Evolutionary conservation across 441 rosid species (phyloP).

Genomic region (Brassica balearica): DNA sequence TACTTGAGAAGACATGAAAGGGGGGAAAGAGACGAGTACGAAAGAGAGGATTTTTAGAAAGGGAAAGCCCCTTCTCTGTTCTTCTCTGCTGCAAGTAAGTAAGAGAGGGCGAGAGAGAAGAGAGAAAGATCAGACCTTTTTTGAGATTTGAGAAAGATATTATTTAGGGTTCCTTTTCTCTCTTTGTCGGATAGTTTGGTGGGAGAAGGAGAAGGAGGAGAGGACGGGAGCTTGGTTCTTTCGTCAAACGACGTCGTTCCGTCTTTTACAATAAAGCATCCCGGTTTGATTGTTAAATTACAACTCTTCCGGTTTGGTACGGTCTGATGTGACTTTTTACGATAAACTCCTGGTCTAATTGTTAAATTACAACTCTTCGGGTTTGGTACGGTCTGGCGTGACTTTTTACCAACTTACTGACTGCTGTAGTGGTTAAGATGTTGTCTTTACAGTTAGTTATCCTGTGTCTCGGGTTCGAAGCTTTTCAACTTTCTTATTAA

Average conservation of each 20-base stretch:
- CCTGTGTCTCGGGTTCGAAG: slow-evolving; percentile 24
- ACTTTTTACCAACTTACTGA: background rate
- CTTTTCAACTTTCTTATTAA: background rate
- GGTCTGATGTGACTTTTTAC: background rate
- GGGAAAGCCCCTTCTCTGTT: slow-evolving; percentile 51
- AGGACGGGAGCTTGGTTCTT: slow-evolving; percentile 42
- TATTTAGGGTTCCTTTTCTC: slow-evolving; percentile 35
- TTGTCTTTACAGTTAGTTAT: background rate
- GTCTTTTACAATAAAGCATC: slow-evolving; percentile 17
- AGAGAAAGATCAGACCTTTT: slow-evolving; percentile 22
- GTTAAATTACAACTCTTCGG: background rate
- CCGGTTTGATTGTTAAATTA: slow-evolving; percentile 22
- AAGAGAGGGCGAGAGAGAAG: slow-evolving; percentile 18
- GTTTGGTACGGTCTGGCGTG: background rate
- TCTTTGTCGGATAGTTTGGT: slow-evolving; percentile 40
- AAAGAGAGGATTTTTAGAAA: slow-evolving; percentile 67
- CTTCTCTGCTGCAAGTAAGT: slow-evolving; percentile 31
- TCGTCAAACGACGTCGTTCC: slow-evolving; percentile 29
- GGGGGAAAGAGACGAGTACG: slow-evolving; percentile 33
- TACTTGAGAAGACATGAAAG: slow-evolving; percentile 94
- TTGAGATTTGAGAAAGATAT: slow-evolving; percentile 22
- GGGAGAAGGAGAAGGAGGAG: slow-evolving; percentile 27
- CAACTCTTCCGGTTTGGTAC: background rate
- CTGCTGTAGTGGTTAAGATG: background rate
- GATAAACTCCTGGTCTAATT: slow-evolving; percentile 3